phyloP scores from a whole-genome alignment of 1,284 basidiomycete genomes.

The Uromyces viciae-fabae region DNA sequence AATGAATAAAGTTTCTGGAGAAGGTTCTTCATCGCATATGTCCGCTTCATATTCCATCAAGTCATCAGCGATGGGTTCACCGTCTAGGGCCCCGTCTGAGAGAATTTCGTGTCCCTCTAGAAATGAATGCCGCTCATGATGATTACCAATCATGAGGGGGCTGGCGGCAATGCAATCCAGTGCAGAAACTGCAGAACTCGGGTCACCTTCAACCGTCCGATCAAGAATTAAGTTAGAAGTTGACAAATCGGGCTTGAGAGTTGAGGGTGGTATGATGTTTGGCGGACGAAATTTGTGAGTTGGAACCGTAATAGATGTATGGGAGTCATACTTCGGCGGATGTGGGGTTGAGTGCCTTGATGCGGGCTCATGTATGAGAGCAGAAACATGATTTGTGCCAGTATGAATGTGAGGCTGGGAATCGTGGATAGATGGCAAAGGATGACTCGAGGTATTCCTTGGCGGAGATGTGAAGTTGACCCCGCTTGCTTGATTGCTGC shows the following conservation, averaged over 20 bases:
- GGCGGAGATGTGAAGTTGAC: neutral
- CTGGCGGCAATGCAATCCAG: constrained; percentile 13
- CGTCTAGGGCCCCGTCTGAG: constrained; percentile 35
- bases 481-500: neutral
- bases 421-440: constrained; percentile 3
- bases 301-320: neutral
- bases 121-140: constrained; percentile 9
- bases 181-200: neutral
- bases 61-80: constrained; percentile 42
- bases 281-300: constrained; percentile 5
- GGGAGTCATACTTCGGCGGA: neutral
- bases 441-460: neutral
- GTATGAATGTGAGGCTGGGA: neutral
- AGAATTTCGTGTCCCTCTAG: constrained; percentile 14
- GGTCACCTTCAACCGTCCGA: neutral
- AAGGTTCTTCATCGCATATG: constrained; percentile 12
- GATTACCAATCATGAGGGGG: neutral
- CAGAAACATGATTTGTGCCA: neutral
- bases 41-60: constrained; percentile 39
- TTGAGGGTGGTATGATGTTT: constrained; percentile 32
- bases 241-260: neutral
- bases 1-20: neutral
- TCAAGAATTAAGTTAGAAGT: neutral
- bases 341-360: neutral
- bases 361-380: neutral